These are phyloP conservation scores for Mucor mucedo DNA, from an alignment of 371 early-diverging fungal species.

Conservation along the genomic window DNA sequence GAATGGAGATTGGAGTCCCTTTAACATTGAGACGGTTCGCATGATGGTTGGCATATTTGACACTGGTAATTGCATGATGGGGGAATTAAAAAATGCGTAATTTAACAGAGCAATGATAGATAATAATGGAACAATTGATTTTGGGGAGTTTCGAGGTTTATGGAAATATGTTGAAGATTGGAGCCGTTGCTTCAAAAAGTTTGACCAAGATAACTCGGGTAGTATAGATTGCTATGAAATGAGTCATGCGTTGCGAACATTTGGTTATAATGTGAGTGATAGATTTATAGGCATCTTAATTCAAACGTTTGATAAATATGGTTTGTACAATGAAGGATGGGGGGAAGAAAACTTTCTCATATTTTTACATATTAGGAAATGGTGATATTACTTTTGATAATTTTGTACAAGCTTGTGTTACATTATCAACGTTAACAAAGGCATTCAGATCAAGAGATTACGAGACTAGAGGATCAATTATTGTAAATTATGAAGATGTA, in stretches of 20 bases:
- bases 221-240: conserved; percentile 79
- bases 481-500: conserved; percentile 78
- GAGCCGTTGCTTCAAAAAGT: conserved; percentile 79
- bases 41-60: conserved; percentile 75
- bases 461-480: conserved; percentile 76
- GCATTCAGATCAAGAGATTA: conserved; percentile 77
- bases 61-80: conserved; percentile 39
- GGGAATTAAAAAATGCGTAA: no score
- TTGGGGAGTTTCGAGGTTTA: conserved; percentile 87
- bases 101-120: conserved; percentile 39
- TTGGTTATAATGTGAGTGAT: conserved; percentile 74
- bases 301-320: conserved; percentile 74
- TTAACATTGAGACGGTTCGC: conserved; percentile 64
- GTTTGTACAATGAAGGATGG: conserved; percentile 29
- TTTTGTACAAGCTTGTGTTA: conserved; percentile 85
- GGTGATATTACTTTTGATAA: conserved; percentile 83
- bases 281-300: conserved; percentile 60
- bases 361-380: conserved; percentile 28
- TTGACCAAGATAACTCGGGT: conserved; percentile 80
- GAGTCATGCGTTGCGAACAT: conserved; percentile 71
- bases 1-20: conserved; percentile 70
- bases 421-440: conserved; percentile 77
- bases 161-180: conserved; percentile 76
- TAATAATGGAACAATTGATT: conserved; percentile 93
- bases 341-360: not conserved